Conservation (phyloP, 176 grass and related monocot species). For the Avena atlantica region DNA sequence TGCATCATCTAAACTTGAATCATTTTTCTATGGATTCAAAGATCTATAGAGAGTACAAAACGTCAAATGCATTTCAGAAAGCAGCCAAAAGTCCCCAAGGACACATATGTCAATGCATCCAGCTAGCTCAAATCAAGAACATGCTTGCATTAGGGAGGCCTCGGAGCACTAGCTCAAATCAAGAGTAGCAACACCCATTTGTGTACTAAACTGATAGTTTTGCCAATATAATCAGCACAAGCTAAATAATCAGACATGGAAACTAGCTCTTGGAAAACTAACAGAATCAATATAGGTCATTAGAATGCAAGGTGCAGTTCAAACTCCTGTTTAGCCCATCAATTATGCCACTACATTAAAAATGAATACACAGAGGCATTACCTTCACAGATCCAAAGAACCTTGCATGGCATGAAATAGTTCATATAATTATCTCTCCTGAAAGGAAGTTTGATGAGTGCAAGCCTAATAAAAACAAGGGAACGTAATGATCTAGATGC, state of each 20-base stretch:
- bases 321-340: not conserved
- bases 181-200: no score
- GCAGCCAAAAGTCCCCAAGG: no score
- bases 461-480: not conserved
- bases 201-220: not conserved
- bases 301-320: not conserved
- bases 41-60: no score
- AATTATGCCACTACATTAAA: constrained; percentile 10
- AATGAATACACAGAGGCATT: constrained; percentile 38
- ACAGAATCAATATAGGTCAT: constrained; percentile 2
- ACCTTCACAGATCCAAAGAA: constrained; percentile 88
- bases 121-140: no score
- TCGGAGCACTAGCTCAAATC: no score
- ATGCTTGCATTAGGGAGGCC: no score
- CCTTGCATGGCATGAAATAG: constrained; percentile 10
- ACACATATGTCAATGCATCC: no score
- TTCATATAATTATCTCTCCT: constrained; percentile 18
- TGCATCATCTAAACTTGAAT: no score
- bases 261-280: not conserved
- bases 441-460: not conserved
- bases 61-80: no score
- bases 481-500: not conserved
- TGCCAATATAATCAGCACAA: constrained; percentile 38
- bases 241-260: constrained; percentile 11
- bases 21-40: no score